Evolutionary conservation across 768 basidiomycete species (phyloP), one percentile per base, ranked within the genome.

Genomic region (Lactifluus hygrophoroides): DNA sequence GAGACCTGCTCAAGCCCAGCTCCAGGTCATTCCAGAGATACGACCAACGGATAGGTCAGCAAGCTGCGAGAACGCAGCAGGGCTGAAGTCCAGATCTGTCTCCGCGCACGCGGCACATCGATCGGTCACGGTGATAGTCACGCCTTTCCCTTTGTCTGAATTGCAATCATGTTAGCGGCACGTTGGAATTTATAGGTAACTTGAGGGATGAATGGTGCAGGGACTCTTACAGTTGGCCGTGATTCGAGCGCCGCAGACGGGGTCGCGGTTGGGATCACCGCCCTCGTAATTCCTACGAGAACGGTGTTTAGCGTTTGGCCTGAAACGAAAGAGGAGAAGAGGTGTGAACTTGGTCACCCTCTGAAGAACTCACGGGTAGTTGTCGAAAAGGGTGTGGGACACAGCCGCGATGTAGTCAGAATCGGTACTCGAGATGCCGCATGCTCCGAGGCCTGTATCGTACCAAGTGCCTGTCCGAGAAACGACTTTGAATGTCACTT

Each of bases 181-280:
- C 42, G 51, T 52, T 5, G 57, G 5, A 11, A n/a, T n/a, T n/a
- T 23, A 56, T 3, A 19, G 55, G 54, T 53, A 51, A n/a, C n/a
- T n/a, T n/a, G n/a, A n/a, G 30, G 28, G 56, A 57, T 43, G 10
- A 42, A 25, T 11, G 10, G 10, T 35, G 34, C 1, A 35, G 27
- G 3, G 5, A 71, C 76, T 69, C 77, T 69, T 71, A 86, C 87
- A 88, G 5, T 21, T 60, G 9, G 72, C 71, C 0, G 21, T 65
- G 55, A 86, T 71, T 54, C 71, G 63, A 65, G 71, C 76, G 64
- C 72, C 72, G 68, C 90, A 92, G 54, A 92, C 69, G 34, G 90
- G 88, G 73, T 93, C 90, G 55, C 62, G 66, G 70, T 91, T 92
- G 27, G 89, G 85, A 74, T 92, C 81, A 6, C 50, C 74, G 25